These are phyloP conservation scores for Mycena kentingensis DNA, from an alignment of 768 basidiomycete species.

Conservation along the genomic window DNA sequence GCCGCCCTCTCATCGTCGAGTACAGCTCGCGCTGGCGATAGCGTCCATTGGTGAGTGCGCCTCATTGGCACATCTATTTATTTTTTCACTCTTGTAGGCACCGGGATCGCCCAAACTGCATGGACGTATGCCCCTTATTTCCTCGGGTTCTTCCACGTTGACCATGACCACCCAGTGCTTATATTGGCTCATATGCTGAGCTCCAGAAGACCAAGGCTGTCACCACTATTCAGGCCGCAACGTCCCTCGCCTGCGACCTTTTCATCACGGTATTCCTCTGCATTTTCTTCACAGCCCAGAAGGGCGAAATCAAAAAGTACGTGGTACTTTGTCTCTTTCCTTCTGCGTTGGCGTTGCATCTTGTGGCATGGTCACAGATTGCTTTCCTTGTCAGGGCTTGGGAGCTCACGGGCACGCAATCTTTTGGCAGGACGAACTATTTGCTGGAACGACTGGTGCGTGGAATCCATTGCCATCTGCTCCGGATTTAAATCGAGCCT, in stretches of 20 bases:
- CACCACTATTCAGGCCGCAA: conserved; percentile 14
- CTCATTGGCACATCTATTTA: too few species aligned
- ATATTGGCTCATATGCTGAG: too few species aligned
- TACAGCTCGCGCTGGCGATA: neutral
- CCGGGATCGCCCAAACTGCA: conserved; percentile 13
- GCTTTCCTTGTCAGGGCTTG: neutral
- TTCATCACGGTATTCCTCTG: conserved; percentile 16
- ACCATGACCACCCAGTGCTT: neutral
- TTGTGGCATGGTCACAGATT: neutral
- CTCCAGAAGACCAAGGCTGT: neutral
- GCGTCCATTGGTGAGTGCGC: neutral
- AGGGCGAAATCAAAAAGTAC: conserved; percentile 10
- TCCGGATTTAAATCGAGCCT: too few species aligned
- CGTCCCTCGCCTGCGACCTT: conserved; percentile 14
- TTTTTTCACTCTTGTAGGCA: too few species aligned
- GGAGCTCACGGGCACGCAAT: neutral
- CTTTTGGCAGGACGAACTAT: conserved; percentile 9
- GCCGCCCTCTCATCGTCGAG: neutral
- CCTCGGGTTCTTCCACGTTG: neutral
- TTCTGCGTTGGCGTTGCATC: neutral
- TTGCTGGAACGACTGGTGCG: conserved; percentile 17
- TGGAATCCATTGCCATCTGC: too few species aligned
- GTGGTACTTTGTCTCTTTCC: neutral
- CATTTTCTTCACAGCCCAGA: conserved; percentile 9
- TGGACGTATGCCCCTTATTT: conserved; percentile 6